These are phyloP conservation scores for Diutina neorugosa DNA, from an alignment of 1,139 yeast genomes.

Conservation along the genomic window DNA sequence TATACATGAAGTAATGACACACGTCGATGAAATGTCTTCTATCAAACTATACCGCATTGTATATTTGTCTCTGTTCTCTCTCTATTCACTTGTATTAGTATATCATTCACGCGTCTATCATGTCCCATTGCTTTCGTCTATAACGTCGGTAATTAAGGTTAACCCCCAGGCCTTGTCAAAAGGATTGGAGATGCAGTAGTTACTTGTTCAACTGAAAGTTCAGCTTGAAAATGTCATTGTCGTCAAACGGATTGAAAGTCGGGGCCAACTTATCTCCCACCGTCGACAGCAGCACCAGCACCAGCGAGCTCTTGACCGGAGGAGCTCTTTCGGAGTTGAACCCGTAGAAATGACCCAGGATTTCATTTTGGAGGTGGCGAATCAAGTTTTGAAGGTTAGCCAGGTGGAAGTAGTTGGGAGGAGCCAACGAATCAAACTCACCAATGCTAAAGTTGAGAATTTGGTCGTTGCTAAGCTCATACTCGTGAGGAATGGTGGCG, in stretches of 20 bases:
- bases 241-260: constrained; percentile 8
- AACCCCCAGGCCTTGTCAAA: not conserved
- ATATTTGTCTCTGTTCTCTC: not conserved
- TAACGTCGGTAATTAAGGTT: not conserved
- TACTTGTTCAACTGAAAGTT: constrained; percentile 2
- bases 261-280: constrained; percentile 6
- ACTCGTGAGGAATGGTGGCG: constrained; percentile 23
- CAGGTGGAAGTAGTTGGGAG: constrained; percentile 33
- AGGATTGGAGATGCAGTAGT: not conserved
- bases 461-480: constrained; percentile 30
- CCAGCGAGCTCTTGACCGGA: constrained; percentile 4
- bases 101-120: not conserved
- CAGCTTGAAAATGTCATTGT: constrained; percentile 2
- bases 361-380: constrained; percentile 20
- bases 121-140: not conserved
- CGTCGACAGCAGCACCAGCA: not conserved
- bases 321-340: constrained; percentile 13
- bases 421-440: constrained; percentile 22
- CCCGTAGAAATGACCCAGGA: constrained; percentile 32
- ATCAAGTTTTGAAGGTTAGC: constrained; percentile 27
- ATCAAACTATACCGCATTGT: too few relatives aligned
- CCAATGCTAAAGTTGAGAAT: constrained; percentile 27
- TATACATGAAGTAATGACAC: not conserved
- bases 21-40: not conserved
- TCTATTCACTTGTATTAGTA: not conserved